Conservation (phyloP, 192 early-diverging fungal genomes). For the Physocladia obscura region DNA sequence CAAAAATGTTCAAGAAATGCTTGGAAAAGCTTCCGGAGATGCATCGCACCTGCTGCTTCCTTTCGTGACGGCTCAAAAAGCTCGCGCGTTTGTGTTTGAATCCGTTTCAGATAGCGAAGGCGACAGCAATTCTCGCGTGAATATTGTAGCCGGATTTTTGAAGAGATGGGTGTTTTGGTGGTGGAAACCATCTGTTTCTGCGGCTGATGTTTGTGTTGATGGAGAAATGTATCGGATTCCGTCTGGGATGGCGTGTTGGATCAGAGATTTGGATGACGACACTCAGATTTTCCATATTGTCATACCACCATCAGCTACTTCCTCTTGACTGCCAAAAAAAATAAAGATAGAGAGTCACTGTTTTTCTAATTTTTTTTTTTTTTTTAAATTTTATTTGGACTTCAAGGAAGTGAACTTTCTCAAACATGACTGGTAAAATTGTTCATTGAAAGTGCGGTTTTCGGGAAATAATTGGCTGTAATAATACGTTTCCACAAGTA, state of each 20-base stretch:
- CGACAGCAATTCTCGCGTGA: neutral
- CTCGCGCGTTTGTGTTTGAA: constrained; percentile 10
- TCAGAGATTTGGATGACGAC: neutral
- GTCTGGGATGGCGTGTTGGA: neutral
- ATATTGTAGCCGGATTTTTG: neutral
- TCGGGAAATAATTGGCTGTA: too few relatives aligned
- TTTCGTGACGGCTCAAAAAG: neutral
- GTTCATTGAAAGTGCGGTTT: too few relatives aligned
- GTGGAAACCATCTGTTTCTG: too few relatives aligned
- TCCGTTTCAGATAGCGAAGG: neutral
- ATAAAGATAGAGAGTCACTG: too few relatives aligned
- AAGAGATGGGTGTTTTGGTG: neutral
- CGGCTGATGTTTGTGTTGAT: constrained; percentile 23
- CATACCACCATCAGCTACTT: too few relatives aligned
- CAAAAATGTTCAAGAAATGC: constrained; percentile 2
- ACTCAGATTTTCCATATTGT: too few relatives aligned
- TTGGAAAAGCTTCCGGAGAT: neutral
- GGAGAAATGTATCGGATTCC: constrained; percentile 17
- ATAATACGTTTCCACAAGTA: too few relatives aligned
- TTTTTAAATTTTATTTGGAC: too few relatives aligned
- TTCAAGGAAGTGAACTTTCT: too few relatives aligned
- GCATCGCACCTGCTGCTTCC: neutral
- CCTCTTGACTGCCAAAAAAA: too few relatives aligned
- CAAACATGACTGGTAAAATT: too few relatives aligned
- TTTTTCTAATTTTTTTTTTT: too few relatives aligned